Percentiles rank a stretch among this genome's conserved stretches.
These are phyloP conservation scores for Globisporangium camurandrum DNA, from an alignment of 352 stramenopile species.

Conservation along the genomic window DNA sequence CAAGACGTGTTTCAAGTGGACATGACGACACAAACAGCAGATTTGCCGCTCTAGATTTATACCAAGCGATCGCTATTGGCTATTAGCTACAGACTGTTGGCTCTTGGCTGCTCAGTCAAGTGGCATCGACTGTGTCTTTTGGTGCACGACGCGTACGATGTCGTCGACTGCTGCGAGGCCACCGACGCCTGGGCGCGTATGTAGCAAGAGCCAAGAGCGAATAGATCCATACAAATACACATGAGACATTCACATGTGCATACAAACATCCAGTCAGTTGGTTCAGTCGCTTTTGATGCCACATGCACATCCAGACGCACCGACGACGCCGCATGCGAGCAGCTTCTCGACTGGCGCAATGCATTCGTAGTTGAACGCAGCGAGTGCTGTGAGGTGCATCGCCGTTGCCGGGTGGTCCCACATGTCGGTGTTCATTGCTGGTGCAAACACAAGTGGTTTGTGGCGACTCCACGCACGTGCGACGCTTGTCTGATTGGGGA, in stretches of 20 bases:
- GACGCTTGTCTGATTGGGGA: conserved; percentile 89
- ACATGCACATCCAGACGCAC: conserved; percentile 32
- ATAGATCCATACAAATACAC: conserved; percentile 2
- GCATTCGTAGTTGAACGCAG: conserved; percentile 65
- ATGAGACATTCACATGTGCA: neutral
- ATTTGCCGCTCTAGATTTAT: conserved; percentile 27
- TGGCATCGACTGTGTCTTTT: conserved; percentile 13
- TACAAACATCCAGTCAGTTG: neutral
- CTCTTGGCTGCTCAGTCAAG: conserved; percentile 7
- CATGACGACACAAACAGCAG: conserved; percentile 33
- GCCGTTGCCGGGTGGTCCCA: conserved; percentile 93
- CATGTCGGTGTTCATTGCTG: conserved; percentile 98
- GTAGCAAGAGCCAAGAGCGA: too few relatives aligned
- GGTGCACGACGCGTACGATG: conserved; percentile 31
- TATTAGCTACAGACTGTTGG: neutral
- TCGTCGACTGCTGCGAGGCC: conserved; percentile 58
- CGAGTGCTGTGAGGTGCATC: conserved; percentile 57
- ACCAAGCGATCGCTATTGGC: too few relatives aligned
- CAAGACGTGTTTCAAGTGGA: conserved; percentile 65
- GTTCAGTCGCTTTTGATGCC: neutral
- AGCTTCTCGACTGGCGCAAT: conserved; percentile 88
- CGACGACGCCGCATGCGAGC: conserved; percentile 92
- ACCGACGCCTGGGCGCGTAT: conserved; percentile 53
- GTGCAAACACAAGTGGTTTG: conserved; percentile 91
- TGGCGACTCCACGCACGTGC: conserved; percentile 89